phyloP scores from a whole-genome alignment of 495 filamentous ascomycete species.

The Evansstolkia leycettana region DNA sequence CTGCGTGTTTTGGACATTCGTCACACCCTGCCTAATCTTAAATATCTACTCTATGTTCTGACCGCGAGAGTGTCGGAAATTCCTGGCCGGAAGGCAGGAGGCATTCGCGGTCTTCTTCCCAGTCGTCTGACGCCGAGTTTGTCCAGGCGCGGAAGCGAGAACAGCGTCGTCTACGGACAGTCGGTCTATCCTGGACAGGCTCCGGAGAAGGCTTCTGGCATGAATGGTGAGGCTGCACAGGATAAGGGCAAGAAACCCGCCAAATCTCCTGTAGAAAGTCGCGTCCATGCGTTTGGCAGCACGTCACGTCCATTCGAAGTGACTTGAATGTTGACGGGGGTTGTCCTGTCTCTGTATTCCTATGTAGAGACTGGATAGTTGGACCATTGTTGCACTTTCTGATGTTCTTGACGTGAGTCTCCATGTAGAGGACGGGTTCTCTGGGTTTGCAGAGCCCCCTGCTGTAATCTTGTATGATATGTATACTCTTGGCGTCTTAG shows the following conservation, averaged over 20 bases:
- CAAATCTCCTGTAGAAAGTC: neutral
- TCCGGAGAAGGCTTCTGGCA: conserved; percentile 13
- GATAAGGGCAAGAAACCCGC: conserved; percentile 13
- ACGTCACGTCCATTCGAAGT: conserved; percentile 12
- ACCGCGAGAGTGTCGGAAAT: conserved; percentile 67
- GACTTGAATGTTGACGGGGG: too few relatives aligned
- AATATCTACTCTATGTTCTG: conserved; percentile 80
- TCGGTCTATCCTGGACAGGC: conserved; percentile 16
- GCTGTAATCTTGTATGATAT: too few relatives aligned
- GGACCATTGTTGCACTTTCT: too few relatives aligned
- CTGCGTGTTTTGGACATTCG: conserved; percentile 73
- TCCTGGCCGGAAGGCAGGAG: conserved; percentile 65
- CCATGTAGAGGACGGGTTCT: too few relatives aligned
- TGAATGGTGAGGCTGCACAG: conserved; percentile 16
- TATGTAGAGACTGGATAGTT: too few relatives aligned
- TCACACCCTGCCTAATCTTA: conserved; percentile 84
- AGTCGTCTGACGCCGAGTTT: conserved; percentile 22
- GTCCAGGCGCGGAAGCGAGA: conserved; percentile 27
- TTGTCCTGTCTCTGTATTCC: too few relatives aligned
- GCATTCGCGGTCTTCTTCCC: conserved; percentile 48
- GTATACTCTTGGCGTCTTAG: too few relatives aligned
- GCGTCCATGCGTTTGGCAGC: conserved; percentile 1
- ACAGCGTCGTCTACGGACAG: conserved; percentile 28
- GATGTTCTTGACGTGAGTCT: too few relatives aligned
- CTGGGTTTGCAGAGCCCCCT: too few relatives aligned